Conservation (phyloP, 2,329 filamentous ascomycete species). For the Colletotrichum simmondsii region DNA sequence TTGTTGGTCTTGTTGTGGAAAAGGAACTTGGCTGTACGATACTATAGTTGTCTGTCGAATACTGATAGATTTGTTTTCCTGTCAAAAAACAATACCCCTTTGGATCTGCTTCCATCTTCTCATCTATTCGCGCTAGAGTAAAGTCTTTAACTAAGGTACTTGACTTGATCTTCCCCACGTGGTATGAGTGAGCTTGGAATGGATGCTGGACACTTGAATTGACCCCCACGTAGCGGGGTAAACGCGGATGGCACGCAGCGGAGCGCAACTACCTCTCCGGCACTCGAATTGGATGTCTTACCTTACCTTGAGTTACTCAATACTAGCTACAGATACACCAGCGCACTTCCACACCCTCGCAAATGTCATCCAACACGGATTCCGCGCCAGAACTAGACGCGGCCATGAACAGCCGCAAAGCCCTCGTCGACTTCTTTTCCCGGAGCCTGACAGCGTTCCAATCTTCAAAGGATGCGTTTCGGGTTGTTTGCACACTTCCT, state of each 20-base stretch:
- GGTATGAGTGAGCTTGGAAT: not conserved
- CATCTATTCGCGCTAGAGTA: too few relatives aligned
- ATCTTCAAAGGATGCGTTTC: slow-evolving; percentile 53
- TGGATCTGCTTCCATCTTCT: not conserved
- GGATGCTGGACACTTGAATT: not conserved
- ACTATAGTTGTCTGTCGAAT: not conserved
- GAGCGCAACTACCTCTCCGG: not conserved
- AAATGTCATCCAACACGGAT: not conserved
- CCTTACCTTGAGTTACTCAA: not conserved
- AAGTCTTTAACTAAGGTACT: not conserved
- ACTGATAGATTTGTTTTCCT: not conserved
- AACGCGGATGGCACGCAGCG: not conserved
- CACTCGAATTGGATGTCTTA: not conserved
- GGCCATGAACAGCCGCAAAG: slow-evolving; percentile 36
- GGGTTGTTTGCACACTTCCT: slow-evolving; percentile 56
- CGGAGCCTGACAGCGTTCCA: slow-evolving; percentile 57
- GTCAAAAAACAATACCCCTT: not conserved
- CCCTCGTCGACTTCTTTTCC: slow-evolving; percentile 54
- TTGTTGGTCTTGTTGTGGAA: not conserved
- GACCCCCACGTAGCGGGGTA: slow-evolving; percentile 35
- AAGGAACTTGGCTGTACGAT: not conserved
- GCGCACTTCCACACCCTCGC: not conserved
- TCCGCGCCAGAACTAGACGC: not conserved
- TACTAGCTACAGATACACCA: too few relatives aligned
- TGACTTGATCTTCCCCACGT: not conserved